These are phyloP conservation scores for Aspergillus sp. DNA, from an alignment of 2,329 filamentous ascomycete genomes.

Conservation along the genomic window DNA sequence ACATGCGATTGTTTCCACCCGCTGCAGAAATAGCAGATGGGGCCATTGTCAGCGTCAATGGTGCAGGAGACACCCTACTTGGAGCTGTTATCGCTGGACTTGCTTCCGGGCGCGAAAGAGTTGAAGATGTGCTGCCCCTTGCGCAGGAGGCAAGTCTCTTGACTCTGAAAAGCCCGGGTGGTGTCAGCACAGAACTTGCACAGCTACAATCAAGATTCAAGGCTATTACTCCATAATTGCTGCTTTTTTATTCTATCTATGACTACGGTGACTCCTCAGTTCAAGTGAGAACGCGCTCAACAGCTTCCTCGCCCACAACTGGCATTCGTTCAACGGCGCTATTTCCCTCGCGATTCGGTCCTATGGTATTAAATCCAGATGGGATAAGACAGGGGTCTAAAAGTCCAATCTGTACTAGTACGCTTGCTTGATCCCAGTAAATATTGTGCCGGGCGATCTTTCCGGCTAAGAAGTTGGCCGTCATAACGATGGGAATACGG, in stretches of 20 bases:
- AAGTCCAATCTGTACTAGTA: constrained; percentile 59
- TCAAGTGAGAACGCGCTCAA: constrained; percentile 17
- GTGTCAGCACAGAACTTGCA: constrained; percentile 54
- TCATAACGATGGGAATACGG: constrained; percentile 53
- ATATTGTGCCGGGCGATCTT: constrained; percentile 51
- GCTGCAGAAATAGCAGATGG: constrained; percentile 59
- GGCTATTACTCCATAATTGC: not conserved
- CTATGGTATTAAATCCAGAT: constrained; percentile 38
- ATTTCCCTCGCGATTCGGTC: constrained; percentile 27
- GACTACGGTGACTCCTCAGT: not conserved
- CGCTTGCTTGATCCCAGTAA: constrained; percentile 64
- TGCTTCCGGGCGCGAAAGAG: constrained; percentile 48
- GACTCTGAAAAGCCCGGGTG: constrained; percentile 72
- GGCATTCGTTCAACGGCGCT: constrained; percentile 32
- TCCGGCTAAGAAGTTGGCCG: constrained; percentile 42
- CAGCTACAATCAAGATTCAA: constrained; percentile 1
- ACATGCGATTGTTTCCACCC: constrained; percentile 74
- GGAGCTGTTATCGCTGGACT: constrained; percentile 81
- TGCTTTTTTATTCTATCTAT: not conserved
- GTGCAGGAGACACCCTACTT: constrained; percentile 89
- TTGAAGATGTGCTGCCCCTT: constrained; percentile 68
- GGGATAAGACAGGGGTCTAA: constrained; percentile 56
- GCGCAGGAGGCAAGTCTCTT: constrained; percentile 79
- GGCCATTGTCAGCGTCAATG: constrained; percentile 86
- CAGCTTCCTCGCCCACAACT: constrained; percentile 36